phyloP scores from a whole-genome alignment of 1,284 basidiomycete genomes.

The Amylostereum chailletii region DNA sequence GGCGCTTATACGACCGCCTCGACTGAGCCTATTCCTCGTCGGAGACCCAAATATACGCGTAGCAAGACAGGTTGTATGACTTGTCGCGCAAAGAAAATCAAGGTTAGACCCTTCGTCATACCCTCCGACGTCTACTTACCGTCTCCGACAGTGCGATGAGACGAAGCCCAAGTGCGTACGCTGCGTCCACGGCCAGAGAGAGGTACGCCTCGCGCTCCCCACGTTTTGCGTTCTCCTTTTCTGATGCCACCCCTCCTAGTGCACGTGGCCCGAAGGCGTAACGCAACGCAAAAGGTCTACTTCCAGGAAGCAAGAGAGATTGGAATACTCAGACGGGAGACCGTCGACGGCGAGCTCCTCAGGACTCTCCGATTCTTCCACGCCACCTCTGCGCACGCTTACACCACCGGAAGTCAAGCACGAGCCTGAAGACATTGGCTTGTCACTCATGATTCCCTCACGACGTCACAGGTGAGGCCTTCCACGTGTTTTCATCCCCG shows the following conservation, averaged over 20 bases:
- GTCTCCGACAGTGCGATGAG: conserved; percentile 61
- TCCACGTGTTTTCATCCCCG: no score
- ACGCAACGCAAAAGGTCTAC: conserved; percentile 11
- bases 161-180: conserved; percentile 72
- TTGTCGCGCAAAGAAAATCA: conserved; percentile 81
- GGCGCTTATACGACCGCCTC: conserved; percentile 37
- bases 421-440: not conserved
- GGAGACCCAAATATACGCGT: conserved; percentile 79
- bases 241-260: conserved; percentile 32
- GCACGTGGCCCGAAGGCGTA: conserved; percentile 73
- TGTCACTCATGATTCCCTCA: not conserved
- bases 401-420: no score
- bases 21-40: conserved; percentile 46
- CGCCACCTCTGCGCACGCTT: not conserved
- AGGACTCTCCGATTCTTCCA: not conserved
- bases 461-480: not conserved
- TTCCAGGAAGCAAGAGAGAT: no score
- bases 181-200: conserved; percentile 70
- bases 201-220: conserved; percentile 35
- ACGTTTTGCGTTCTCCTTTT: conserved; percentile 6
- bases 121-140: conserved; percentile 8
- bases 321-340: not conserved
- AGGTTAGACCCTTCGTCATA: conserved; percentile 37
- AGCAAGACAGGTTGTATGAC: conserved; percentile 82
- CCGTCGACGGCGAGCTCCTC: not conserved